Evolutionary conservation across 192 early-diverging fungal genomes (phyloP), one percentile per base, ranked within the genome.

Genomic region (Mortierella antarctica): DNA sequence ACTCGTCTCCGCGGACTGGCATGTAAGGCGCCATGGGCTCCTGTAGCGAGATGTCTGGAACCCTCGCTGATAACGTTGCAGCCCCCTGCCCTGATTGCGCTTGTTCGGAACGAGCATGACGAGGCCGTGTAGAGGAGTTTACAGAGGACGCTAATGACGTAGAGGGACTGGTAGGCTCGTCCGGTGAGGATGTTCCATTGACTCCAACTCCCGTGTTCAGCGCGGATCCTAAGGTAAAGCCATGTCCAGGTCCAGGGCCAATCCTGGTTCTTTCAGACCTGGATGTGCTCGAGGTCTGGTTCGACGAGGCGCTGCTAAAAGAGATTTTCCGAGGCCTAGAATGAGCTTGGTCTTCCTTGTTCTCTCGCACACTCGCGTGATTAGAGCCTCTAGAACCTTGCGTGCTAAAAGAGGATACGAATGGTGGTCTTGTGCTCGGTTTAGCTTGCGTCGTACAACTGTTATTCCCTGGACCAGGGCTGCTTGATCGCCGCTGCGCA

Each of bases 1-100:
- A 53, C 39, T 81, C 84, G 73, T 90, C 89, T 41, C 80, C 83
- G 39, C 65, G 73, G n/a, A 78, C 56, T 7, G 86, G 74, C 4
- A 61, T 60, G 70, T 90, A 90, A 10, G 70, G 67, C 0, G 72
- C 31, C 17, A 49, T 44, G 57, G 45, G 55, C 56, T 63, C 21
- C 7, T 63, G 47, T 21, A 67, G 20, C 20, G 11, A 53, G 46
- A 70, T 60, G 40, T 70, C 17, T 12, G 51, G 39, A 50, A 53
- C 21, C 46, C 23, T 73, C 6, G 64, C 4, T 51, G 51, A 0
- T 39, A 50, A 7, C 18, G 2, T 56, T 66, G 65, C 5, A 53
- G 65, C 14, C 18, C 48, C n/a, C 49, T 65, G 45, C 52, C 40
- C 49, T 50, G 50, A 21, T 52, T 51, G 50, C 52, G n/a, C 6